Base-by-base conservation (phyloP, 441 rosid species). In the Corymbia citriodora region DNA sequence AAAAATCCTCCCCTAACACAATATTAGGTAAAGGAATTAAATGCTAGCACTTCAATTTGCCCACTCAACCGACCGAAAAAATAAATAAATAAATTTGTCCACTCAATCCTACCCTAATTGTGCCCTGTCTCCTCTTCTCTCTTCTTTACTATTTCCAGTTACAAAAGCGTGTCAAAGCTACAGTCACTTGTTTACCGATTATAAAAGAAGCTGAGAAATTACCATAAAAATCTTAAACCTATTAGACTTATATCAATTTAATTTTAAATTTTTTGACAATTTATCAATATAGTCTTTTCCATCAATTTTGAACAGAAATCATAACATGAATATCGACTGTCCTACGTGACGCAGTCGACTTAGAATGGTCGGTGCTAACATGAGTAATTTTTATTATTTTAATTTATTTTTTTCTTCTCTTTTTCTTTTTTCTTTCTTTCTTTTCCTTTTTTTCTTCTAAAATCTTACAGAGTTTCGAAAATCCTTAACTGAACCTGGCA, bases 261-360 rank as follows among this genome's bases (percentile, higher is more conserved):
- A 0, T 59, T 59, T 13, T 59, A 23, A 59, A 23, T 2, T 59
- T 59, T 59, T 59, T 23, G 25, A 6, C 1, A 0, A 59, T 59
- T 59, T 0, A 11, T 59, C 3, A 23, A 23, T 59, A 6, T 25
- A 0, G 25, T 59, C 29, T 0, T 57, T 57, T 13, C 3, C 0
- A 57, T 57, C 3, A 10, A 57, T 57, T 57, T 57, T 23, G 0
- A 5, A 2, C 3, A 23, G 4, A 57, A 57, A 57, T 57, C 29
- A 57, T 23, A 0, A 23, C 23, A 0, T 23, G 0, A 0, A 9
- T 57, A 6, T 21, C 0, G 25, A 0, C 2, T 10, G 0, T 23
- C 7, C 0, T 59, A 2, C 1, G 0, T 59, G n/a, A 59, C n/a
- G 25, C 0, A 0, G 23, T 59, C 10, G 29, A 13, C 14, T 25